Evolutionary conservation across 2,329 filamentous ascomycete genomes (phyloP), one percentile per base, ranked within the genome.

Genomic region (Mariannaea elegans): DNA sequence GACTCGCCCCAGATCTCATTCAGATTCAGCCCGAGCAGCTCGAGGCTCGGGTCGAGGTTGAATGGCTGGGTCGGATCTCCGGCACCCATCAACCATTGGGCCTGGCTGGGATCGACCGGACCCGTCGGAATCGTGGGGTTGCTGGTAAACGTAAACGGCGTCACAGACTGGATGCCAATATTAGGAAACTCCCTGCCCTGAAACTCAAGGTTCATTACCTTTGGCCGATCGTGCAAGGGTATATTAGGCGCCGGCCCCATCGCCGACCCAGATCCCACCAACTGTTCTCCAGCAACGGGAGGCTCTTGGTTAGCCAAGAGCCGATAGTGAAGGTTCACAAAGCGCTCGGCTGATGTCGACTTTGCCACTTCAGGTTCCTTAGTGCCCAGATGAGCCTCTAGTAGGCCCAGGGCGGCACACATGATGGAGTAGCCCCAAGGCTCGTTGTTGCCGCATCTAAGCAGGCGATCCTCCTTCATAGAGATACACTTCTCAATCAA

Each of bases 391-490:
- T 88, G 85, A 0, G 84, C 83, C 71, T 88, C 84, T 21, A 88
- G 76, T 9, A 88, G 77, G 3, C 85, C 86, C 23, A 83, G 78
- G 1, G 85, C 84, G 3, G 85, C 84, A 64, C 85, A 88, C 82
- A 88, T 86, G 70, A 87, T 87, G 55, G 82, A 85, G 71, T 87
- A 87, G 16, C 84, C 84, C 86, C 86, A 88, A 0, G 86, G 85
- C 68, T 88, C 86, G 66, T 87, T 86, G 74, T 87, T 87, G 14
- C 85, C 85, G 62, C 84, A 87, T n/a, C 85, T 78, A 21, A 88
- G 72, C 7, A 88, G 80, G 1, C 84, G 81, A 65, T 88, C 85
- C 66, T 87, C 85, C 70, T 87, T 87, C 79, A 88, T 84, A 45
- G 76, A 74, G 34, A 88, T 80, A 61, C 85, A 87, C 70, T 84